phyloP scores from a whole-genome alignment of 495 filamentous ascomycete species.

The Aspergillus haitiensis region DNA sequence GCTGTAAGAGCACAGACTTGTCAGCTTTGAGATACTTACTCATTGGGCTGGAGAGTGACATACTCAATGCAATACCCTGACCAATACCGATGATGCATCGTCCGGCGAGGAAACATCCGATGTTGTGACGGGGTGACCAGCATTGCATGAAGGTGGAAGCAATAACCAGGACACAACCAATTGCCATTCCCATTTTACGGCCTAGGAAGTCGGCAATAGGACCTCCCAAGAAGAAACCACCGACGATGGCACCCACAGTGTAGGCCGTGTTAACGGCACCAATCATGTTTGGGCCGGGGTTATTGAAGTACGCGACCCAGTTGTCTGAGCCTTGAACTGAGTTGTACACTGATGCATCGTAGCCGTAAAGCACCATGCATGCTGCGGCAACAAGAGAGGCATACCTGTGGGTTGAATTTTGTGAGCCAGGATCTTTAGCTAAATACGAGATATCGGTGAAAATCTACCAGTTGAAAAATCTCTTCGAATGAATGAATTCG shows the following conservation, averaged over 20 bases:
- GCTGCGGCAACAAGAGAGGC: conserved; percentile 61
- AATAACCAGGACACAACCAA: conserved; percentile 58
- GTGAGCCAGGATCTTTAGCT: not conserved
- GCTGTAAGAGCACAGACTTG: conserved; percentile 28
- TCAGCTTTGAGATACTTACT: not conserved
- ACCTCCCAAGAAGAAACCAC: conserved; percentile 61
- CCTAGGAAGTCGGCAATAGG: conserved; percentile 58
- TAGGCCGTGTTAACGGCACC: conserved; percentile 63
- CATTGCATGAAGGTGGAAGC: conserved; percentile 63
- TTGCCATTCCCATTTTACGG: conserved; percentile 57
- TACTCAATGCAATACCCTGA: conserved; percentile 64
- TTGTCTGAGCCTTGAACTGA: conserved; percentile 59
- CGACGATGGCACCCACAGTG: conserved; percentile 62
- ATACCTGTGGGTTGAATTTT: conserved; percentile 44
- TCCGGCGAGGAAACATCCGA: conserved; percentile 61
- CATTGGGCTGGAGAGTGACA: conserved; percentile 21
- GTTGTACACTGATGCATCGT: conserved; percentile 67
- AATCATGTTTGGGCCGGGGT: conserved; percentile 51
- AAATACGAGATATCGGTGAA: not conserved
- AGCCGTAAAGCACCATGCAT: conserved; percentile 69
- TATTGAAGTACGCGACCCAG: conserved; percentile 59
- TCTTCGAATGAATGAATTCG: conserved; percentile 29
- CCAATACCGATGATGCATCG: conserved; percentile 64
- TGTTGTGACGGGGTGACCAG: conserved; percentile 54
- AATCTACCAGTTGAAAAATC: conserved; percentile 42